Base-by-base conservation (phyloP, 108 stramenopile species). In the Nitzschia sp. region DNA sequence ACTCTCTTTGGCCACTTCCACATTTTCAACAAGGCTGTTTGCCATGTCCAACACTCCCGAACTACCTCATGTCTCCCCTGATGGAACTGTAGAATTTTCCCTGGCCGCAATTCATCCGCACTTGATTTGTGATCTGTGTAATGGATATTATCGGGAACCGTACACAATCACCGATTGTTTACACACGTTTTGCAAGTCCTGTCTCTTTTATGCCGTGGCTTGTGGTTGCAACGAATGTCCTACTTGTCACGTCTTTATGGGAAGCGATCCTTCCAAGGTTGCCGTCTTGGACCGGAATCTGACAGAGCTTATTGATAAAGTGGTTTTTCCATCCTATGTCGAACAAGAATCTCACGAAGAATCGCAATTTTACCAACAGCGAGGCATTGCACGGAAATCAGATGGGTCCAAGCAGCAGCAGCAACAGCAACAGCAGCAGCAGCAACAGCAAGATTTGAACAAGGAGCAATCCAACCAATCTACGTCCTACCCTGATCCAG, bases 121-220 rank as follows among this genome's bases (percentile, higher is more conserved):
- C 58, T 57, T 89, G 10, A 77, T 69, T 39, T 89, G 88, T 48
- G 44, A 57, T 8, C 71, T 89, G 9, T 89, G 88, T 71, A 24
- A 34, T 19, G 88, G 88, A 25, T 85, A 83, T 71, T 84, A 81
- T 51, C 71, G 78, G 1, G 85, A 86, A 65, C 77, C 82, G 0
- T 83, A 83, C 65, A 86, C 88, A 0, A 75, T 86, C 26, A 67
- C 78, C 8, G 85, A 89, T 43, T 89, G 88, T 65, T 55, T 86
- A 24, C 88, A 89, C 72, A 83, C 81, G 21, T 89, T 89, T 72
- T 89, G 88, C 57, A 74, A 82, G 53, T 60, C 66, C 41, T 89
- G 88, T 62, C 67, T 89, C 42, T 61, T 73, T 43, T 56, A 71
- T 22, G 57, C 67, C 7, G 81, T 85, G 69, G 19, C 70, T 14